Conservation (phyloP, 352 stramenopile species). For the Globisporangium abappressorium region DNA sequence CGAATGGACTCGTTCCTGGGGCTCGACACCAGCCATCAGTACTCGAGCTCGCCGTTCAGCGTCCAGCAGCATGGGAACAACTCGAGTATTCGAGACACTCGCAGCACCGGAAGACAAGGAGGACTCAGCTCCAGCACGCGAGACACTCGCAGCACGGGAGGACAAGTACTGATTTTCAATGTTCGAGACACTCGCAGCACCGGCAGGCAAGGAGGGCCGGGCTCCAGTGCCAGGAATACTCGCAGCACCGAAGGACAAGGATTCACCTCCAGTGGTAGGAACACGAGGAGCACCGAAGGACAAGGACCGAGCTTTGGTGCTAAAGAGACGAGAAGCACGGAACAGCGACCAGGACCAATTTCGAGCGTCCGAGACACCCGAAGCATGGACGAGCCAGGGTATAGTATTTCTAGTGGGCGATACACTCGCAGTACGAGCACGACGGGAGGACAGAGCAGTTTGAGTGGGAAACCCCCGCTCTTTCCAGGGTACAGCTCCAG, state of each 20-base stretch:
- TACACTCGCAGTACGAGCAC: background rate
- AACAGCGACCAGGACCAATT: background rate
- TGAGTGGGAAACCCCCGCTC: background rate
- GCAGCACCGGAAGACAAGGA: background rate
- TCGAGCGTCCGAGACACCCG: background rate
- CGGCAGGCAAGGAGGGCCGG: background rate
- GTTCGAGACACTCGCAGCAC: background rate
- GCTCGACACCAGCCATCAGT: background rate
- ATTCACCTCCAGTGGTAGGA: background rate
- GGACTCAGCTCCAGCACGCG: background rate
- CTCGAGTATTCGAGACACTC: background rate
- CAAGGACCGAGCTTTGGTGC: background rate
- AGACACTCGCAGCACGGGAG: background rate
- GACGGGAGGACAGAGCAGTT: background rate
- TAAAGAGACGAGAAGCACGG: background rate
- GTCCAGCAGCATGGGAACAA: conserved; percentile 6
- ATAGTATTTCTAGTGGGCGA: background rate
- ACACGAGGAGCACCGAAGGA: background rate
- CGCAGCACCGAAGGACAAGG: background rate
- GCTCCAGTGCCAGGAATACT: conserved; percentile 1
- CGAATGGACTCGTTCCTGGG: conserved; percentile 46
- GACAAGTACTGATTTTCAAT: background rate
- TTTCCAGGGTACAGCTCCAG: background rate
- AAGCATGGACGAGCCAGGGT: background rate
- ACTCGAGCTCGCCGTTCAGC: conserved; percentile 3